These are phyloP conservation scores for Termitomyces sp. DNA, from an alignment of 768 basidiomycete species.

Conservation along the genomic window DNA sequence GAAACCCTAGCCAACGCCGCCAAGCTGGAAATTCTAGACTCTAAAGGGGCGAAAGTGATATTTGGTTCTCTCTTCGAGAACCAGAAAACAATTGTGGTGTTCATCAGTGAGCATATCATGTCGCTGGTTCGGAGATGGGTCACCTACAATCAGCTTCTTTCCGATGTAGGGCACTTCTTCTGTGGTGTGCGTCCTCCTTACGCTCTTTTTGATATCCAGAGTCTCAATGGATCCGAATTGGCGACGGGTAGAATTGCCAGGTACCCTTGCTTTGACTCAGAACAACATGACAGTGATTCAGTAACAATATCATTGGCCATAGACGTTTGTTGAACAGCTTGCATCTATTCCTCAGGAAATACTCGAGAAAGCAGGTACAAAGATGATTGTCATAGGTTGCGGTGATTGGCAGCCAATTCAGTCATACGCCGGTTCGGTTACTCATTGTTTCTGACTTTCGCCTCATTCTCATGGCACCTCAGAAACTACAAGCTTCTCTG, in stretches of 20 bases:
- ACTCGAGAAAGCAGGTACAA: conserved; percentile 34
- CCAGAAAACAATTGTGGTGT: conserved; percentile 55
- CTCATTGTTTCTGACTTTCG: background rate
- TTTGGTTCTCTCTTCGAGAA: conserved; percentile 52
- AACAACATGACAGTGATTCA: background rate
- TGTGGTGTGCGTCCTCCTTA: conserved; percentile 46
- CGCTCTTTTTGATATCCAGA: background rate
- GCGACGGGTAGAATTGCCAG: conserved; percentile 34
- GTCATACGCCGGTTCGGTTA: conserved; percentile 42
- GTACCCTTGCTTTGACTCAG: conserved; percentile 16
- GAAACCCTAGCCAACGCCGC: conserved; percentile 33
- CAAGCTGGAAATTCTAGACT: conserved; percentile 39
- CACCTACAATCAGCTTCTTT: background rate
- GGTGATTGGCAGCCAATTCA: conserved; percentile 52
- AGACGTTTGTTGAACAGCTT: conserved; percentile 50
- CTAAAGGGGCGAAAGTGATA: conserved; percentile 38
- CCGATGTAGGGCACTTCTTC: conserved; percentile 54
- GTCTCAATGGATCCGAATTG: background rate
- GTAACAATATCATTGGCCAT: background rate
- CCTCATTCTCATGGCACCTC: background rate
- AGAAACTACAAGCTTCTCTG: conserved; percentile 45
- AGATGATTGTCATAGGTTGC: conserved; percentile 56
- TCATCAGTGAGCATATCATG: conserved; percentile 51
- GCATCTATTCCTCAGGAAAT: conserved; percentile 35
- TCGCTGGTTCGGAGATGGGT: no score